Conservation (phyloP, 768 basidiomycete species). For the Kondoa malvinella region DNA sequence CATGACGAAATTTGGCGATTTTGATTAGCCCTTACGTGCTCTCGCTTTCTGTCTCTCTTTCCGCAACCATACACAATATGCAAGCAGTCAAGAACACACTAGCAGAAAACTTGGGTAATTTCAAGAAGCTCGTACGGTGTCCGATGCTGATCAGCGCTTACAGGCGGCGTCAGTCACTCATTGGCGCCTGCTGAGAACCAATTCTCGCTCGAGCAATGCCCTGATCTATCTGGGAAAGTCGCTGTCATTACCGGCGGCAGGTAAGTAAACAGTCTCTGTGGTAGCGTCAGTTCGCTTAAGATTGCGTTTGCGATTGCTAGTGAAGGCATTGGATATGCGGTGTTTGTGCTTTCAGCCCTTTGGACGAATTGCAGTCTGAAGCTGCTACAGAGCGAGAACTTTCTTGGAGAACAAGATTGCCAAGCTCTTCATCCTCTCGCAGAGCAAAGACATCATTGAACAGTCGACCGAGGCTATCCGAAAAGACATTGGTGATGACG, state of each 20-base stretch:
- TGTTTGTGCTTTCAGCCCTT: not conserved
- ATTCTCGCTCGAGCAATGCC: slow-evolving; percentile 10
- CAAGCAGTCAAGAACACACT: not conserved
- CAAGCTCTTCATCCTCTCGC: slow-evolving; percentile 16
- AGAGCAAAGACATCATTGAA: slow-evolving; percentile 9
- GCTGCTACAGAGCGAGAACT: slow-evolving; percentile 11
- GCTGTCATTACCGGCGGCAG: slow-evolving; percentile 17
- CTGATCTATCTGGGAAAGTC: slow-evolving; percentile 10
- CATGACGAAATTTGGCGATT: not conserved
- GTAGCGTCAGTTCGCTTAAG: not conserved
- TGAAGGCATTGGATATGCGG: not conserved
- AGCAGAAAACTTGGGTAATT: not conserved
- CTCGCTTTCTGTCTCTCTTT: not conserved
- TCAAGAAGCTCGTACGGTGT: no score
- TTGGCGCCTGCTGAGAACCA: not conserved
- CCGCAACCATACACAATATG: not conserved
- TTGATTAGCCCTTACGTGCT: not conserved
- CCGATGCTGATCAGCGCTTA: no score
- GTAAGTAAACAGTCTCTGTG: not conserved
- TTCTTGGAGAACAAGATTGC: slow-evolving; percentile 10
- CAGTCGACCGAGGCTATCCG: slow-evolving; percentile 8
- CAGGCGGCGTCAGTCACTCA: not conserved
- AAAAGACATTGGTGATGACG: slow-evolving; percentile 14
- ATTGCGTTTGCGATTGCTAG: not conserved
- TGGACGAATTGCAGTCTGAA: not conserved